Base-by-base conservation (phyloP, 805 yeast species). In the Cyberlindnera suaveolens region DNA sequence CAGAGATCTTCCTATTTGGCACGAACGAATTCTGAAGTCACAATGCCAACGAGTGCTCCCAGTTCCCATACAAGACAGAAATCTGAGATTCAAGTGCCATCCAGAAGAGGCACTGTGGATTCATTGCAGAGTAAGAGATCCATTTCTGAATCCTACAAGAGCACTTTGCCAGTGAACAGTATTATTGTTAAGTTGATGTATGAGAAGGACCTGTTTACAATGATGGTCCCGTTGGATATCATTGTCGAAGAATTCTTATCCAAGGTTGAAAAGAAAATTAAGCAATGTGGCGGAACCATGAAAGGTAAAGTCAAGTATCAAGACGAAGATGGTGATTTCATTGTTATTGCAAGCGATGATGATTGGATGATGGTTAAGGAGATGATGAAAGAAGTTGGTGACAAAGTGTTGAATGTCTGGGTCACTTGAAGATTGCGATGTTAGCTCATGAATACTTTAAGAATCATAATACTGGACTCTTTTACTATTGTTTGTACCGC, bases 261-360 rank as follows among this genome's bases (percentile, higher is more conserved):
- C 36, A 77, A 78, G 46, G 76, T 87, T 31, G 78, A 75, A 47
- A 71, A 71, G 39, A 80, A 80, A 56, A 60, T 80, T 38, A 67
- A 71, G 36, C 73, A 75, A 40, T 70, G 78, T 42, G 84, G 82
- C 19, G 71, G 62, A 13, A 50, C 67, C 38, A 64, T 67, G 44
- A 69, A 64, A 18, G 64, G 75, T 33, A 75, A 83, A 54, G 71
- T 93, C 47, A 82, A 81, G 62, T 91, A 88, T 60, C 80, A 79
- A 59, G 99, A 93, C 63, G 99, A 93, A 64, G 99, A 93, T 60
- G 96, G 95, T 15, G 99, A 93, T 61, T 83, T 77, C 60, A 95
- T 93, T 35, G 80, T 85, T 38, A 78, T 91, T 64, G 85, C 81
- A 51, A 78, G 88, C 29, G 84, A 83, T 48, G 97, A 91, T 41